Evolutionary conservation across 768 basidiomycete genomes (phyloP).

Genomic region (Hebeloma cylindrosporum): DNA sequence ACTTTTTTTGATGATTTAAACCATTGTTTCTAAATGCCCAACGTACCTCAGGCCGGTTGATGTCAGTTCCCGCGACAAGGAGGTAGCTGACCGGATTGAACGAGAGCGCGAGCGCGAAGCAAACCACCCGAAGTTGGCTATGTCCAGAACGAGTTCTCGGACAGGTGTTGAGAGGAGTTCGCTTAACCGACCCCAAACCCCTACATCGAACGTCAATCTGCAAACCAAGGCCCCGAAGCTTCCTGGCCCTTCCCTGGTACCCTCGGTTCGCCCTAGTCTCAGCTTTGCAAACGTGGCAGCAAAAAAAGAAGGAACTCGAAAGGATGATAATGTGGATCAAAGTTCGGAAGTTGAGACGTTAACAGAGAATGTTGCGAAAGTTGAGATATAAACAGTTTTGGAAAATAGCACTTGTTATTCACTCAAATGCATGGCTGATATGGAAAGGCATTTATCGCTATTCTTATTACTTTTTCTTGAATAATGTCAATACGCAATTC

Average conservation of each 20-base stretch:
- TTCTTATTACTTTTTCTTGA: no score
- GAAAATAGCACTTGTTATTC: no score
- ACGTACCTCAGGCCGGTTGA: constrained; percentile 83
- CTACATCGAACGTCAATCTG: constrained; percentile 28
- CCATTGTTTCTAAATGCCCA: constrained; percentile 7
- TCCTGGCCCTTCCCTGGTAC: constrained; percentile 31
- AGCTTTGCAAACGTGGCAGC: constrained; percentile 83
- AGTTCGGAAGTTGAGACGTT: constrained; percentile 12
- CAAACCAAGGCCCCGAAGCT: constrained; percentile 32
- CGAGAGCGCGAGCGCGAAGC: constrained; percentile 67
- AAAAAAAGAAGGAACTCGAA: constrained; percentile 38
- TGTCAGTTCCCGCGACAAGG: constrained; percentile 71
- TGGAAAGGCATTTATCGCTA: no score
- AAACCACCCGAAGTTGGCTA: constrained; percentile 49
- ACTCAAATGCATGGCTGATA: no score
- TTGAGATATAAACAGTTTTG: constrained; percentile 9
- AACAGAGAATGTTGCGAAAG: constrained; percentile 17
- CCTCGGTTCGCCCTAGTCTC: constrained; percentile 67
- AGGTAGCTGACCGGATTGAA: constrained; percentile 69
- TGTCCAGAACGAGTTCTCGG: constrained; percentile 54
- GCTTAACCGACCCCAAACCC: constrained; percentile 32
- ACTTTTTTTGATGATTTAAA: neutral
- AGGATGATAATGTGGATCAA: constrained; percentile 18
- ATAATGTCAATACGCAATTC: no score
- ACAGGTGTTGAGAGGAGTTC: constrained; percentile 47